Conservation (phyloP, 495 filamentous ascomycete species). For the Penicillium cinerascens region DNA sequence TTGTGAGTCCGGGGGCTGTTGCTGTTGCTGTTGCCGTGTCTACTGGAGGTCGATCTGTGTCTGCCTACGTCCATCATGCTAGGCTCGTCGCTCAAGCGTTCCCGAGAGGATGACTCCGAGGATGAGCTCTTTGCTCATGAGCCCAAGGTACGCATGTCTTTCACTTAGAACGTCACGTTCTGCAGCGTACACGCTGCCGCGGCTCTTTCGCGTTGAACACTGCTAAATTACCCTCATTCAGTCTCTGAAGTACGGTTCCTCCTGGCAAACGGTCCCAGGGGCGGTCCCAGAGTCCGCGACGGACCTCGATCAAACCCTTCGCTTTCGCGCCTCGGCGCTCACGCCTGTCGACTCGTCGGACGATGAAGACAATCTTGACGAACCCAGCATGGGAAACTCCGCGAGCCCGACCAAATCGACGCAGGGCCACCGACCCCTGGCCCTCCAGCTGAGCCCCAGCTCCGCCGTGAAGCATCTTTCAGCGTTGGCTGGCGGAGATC, state of each 20-base stretch:
- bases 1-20: not conserved
- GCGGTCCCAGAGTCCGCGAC: conserved; percentile 8
- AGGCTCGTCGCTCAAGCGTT: conserved; percentile 6
- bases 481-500: conserved; percentile 18
- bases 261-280: conserved; percentile 5
- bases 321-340: conserved; percentile 26
- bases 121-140: not conserved
- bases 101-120: conserved; percentile 7
- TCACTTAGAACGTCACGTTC: not conserved
- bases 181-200: not conserved
- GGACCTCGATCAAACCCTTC: conserved; percentile 13
- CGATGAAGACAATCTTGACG: conserved; percentile 27
- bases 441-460: conserved; percentile 9
- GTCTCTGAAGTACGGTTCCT: not conserved
- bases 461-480: not conserved
- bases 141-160: conserved; percentile 1
- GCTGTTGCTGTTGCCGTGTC: not conserved
- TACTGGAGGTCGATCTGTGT: not conserved
- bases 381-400: not conserved
- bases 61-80: not conserved
- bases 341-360: conserved; percentile 44
- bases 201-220: not conserved
- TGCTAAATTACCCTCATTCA: not conserved
- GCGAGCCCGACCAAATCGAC: not conserved
- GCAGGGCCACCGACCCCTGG: not conserved